phyloP scores from a whole-genome alignment of 2,329 filamentous ascomycete genomes.

The Penicillium sp. region DNA sequence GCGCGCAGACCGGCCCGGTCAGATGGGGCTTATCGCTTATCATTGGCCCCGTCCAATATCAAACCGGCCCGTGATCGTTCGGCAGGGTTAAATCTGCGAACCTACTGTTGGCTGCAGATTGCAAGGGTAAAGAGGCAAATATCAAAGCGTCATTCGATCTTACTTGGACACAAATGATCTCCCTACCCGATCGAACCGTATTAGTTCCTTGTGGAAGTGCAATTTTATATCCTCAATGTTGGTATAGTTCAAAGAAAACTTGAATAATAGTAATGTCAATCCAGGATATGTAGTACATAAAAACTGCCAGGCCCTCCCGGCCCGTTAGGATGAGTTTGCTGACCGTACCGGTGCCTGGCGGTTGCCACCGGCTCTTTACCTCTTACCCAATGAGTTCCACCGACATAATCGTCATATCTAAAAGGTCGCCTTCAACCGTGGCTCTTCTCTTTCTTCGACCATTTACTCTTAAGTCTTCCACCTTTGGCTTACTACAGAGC shows the following conservation, averaged over 20 bases:
- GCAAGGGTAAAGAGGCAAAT: neutral
- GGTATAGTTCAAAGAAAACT: neutral
- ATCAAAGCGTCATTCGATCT: neutral
- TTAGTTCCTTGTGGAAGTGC: neutral
- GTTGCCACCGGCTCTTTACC: constrained; percentile 25
- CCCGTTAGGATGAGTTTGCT: constrained; percentile 6
- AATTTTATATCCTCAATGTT: neutral
- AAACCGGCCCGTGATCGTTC: constrained; percentile 13
- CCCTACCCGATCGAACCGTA: neutral
- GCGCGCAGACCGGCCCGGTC: constrained; percentile 15
- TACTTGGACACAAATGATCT: neutral
- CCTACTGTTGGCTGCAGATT: neutral
- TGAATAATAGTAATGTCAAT: neutral
- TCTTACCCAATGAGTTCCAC: constrained; percentile 6
- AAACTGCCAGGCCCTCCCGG: constrained; percentile 1
- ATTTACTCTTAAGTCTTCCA: neutral
- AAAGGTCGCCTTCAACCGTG: constrained; percentile 8
- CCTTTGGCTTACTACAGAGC: neutral
- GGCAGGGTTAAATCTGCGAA: neutral
- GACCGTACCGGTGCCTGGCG: constrained; percentile 26
- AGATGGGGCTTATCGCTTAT: constrained; percentile 4
- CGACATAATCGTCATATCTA: constrained; percentile 7
- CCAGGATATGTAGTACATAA: neutral
- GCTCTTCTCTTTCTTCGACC: constrained; percentile 1
- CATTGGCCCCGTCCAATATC: constrained; percentile 5